These are phyloP conservation scores for Penicillium psychrofluorescens DNA, from an alignment of 495 filamentous ascomycete species.

Conservation along the genomic window DNA sequence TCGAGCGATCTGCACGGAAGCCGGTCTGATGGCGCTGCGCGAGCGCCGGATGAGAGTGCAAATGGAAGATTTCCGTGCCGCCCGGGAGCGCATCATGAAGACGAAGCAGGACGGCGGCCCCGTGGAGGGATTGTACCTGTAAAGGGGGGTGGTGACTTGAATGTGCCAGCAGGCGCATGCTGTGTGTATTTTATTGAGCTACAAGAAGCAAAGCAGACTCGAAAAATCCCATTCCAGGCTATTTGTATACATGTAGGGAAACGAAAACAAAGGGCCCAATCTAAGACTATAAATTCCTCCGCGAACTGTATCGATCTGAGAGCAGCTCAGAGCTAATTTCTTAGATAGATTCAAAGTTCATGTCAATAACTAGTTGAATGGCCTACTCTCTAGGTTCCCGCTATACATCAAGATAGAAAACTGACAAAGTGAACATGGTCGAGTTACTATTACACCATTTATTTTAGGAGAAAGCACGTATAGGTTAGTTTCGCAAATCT, in stretches of 20 bases:
- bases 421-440: too few species aligned
- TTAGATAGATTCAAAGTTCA: too few species aligned
- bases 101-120: slow-evolving; percentile 98
- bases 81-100: slow-evolving; percentile 91
- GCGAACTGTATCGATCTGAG: too few species aligned
- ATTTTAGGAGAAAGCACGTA: too few species aligned
- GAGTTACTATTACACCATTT: too few species aligned
- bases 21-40: slow-evolving; percentile 87
- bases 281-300: too few species aligned
- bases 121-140: slow-evolving; percentile 92
- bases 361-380: too few species aligned
- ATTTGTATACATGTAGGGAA: neutral
- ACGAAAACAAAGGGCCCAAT: too few species aligned
- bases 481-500: too few species aligned
- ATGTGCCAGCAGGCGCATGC: neutral
- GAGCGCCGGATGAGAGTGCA: slow-evolving; percentile 97
- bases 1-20: slow-evolving; percentile 97
- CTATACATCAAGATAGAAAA: too few species aligned
- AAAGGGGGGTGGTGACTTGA: slow-evolving; percentile 26
- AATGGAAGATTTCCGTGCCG: slow-evolving; percentile 95
- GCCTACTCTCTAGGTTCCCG: too few species aligned
- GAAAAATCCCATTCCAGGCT: neutral
- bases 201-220: neutral
- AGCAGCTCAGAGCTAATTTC: too few species aligned
- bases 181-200: slow-evolving; percentile 23